These are phyloP conservation scores for Leishmania mexicana DNA, from an alignment of 208 protist species.

Conservation along the genomic window DNA sequence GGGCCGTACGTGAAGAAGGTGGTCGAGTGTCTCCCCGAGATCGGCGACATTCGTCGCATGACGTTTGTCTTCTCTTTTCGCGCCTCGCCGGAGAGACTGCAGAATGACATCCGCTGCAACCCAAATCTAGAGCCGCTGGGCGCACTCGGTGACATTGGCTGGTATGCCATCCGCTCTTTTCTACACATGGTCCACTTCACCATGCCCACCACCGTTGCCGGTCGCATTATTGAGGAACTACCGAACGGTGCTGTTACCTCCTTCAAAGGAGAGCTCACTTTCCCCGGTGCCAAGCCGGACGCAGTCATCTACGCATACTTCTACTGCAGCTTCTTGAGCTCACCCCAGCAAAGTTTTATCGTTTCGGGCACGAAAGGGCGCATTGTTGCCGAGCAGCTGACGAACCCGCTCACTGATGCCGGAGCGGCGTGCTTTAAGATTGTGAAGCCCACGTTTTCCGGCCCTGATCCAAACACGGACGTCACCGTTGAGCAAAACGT, in stretches of 20 bases:
- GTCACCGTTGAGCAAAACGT: slow-evolving; percentile 20
- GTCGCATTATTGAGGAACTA: slow-evolving; percentile 47
- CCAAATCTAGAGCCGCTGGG: slow-evolving; percentile 49
- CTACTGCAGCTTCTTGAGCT: slow-evolving; percentile 52
- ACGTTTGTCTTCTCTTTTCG: slow-evolving; percentile 33
- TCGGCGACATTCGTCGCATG: slow-evolving; percentile 46
- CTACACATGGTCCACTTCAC: slow-evolving; percentile 56
- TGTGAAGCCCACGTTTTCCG: slow-evolving; percentile 22
- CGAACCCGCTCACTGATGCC: slow-evolving; percentile 34
- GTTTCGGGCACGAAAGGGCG: slow-evolving; percentile 43
- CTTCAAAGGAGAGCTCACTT: slow-evolving; percentile 59
- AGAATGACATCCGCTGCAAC: slow-evolving; percentile 47
- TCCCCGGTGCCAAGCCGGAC: slow-evolving; percentile 26
- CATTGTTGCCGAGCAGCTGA: slow-evolving; percentile 42
- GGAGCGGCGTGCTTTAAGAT: slow-evolving; percentile 31
- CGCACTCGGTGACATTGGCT: slow-evolving; percentile 67
- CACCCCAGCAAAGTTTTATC: slow-evolving; percentile 36
- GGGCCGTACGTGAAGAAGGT: slow-evolving; percentile 37
- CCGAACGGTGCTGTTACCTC: slow-evolving; percentile 44
- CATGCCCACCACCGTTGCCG: slow-evolving; percentile 46
- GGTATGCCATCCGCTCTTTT: slow-evolving; percentile 56
- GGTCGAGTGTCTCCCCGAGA: slow-evolving; percentile 14
- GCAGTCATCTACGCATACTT: slow-evolving; percentile 45
- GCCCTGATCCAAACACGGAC: slow-evolving; percentile 16
- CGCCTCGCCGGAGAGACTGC: slow-evolving; percentile 20